These are phyloP conservation scores for Pleurozium schreberi DNA, from an alignment of 225 moss, liverwort and hornwort species.

Conservation along the genomic window DNA sequence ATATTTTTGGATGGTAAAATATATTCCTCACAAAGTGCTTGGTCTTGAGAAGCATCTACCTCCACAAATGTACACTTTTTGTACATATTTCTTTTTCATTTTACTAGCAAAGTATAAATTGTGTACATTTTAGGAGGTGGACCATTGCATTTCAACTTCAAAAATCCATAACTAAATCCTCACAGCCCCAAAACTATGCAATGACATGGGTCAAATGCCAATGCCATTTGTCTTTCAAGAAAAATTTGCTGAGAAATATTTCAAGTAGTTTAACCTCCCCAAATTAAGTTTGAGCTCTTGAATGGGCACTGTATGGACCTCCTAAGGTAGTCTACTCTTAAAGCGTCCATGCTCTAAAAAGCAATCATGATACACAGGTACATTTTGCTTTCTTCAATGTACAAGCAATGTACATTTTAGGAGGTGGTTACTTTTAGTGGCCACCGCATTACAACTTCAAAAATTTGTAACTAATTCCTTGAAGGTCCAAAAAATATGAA, in stretches of 20 bases:
- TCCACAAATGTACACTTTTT: no score
- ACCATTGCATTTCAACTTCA: not conserved
- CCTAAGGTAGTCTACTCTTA: no score
- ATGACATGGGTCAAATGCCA: not conserved
- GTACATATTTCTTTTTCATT: not conserved
- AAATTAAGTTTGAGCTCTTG: not conserved
- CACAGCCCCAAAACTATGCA: not conserved
- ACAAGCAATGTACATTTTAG: no score
- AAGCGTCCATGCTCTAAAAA: no score
- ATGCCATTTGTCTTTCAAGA: no score
- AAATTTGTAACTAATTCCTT: no score
- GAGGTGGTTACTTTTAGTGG: no score
- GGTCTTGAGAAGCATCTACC: accelerated
- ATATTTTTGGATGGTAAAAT: not conserved
- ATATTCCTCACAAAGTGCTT: not conserved
- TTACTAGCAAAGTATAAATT: not conserved
- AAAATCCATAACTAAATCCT: not conserved
- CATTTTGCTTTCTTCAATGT: no score
- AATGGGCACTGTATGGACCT: no score
- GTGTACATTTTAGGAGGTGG: not conserved
- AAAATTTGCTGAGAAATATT: not conserved
- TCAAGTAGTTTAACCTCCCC: not conserved
- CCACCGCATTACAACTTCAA: no score
- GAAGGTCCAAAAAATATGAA: no score
- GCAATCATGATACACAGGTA: no score